phyloP scores from a whole-genome alignment of 108 stramenopile genomes.

The Aureococcus anophagefferens region DNA sequence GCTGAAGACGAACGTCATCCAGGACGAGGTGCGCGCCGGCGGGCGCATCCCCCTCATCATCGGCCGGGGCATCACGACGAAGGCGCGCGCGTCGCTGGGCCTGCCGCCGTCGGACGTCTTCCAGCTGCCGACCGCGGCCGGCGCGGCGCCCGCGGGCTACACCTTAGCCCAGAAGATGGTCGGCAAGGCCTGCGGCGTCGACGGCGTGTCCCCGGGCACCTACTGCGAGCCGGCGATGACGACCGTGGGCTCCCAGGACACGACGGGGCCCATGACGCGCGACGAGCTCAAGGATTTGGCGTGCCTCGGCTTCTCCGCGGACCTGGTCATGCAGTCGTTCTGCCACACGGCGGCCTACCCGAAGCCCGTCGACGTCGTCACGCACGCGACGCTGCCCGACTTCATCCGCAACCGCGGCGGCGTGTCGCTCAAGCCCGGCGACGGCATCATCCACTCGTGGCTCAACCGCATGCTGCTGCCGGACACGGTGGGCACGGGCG shows the following conservation, averaged over 20 bases:
- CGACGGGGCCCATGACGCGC: conserved; percentile 92
- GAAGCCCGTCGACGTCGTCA: conserved; percentile 90
- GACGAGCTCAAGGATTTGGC: conserved; percentile 83
- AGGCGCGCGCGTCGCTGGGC: conserved; percentile 73
- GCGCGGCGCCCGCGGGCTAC: conserved; percentile 59
- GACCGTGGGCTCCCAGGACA: conserved; percentile 88
- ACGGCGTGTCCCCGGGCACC: conserved; percentile 64
- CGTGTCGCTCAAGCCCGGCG: conserved; percentile 83
- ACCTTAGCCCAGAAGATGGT: conserved; percentile 94
- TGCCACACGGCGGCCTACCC: conserved; percentile 96
- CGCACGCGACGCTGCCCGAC: conserved; percentile 89
- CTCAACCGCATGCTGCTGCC: conserved; percentile 90
- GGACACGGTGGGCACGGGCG: conserved; percentile 92
- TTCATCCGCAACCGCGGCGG: conserved; percentile 89
- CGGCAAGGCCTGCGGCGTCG: conserved; percentile 73
- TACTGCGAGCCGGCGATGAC: conserved; percentile 95
- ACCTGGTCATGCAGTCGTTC: conserved; percentile 91
- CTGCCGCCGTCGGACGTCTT: conserved; percentile 65
- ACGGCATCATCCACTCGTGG: conserved; percentile 95
- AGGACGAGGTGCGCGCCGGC: conserved; percentile 88
- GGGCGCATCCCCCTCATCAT: conserved; percentile 91
- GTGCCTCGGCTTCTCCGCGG: conserved; percentile 84
- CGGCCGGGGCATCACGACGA: conserved; percentile 75
- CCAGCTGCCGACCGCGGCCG: conserved; percentile 36
- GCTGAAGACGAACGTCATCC: conserved; percentile 76